phyloP scores from a whole-genome alignment of 345 rosid genomes.

The Hypericum androsaemum region DNA sequence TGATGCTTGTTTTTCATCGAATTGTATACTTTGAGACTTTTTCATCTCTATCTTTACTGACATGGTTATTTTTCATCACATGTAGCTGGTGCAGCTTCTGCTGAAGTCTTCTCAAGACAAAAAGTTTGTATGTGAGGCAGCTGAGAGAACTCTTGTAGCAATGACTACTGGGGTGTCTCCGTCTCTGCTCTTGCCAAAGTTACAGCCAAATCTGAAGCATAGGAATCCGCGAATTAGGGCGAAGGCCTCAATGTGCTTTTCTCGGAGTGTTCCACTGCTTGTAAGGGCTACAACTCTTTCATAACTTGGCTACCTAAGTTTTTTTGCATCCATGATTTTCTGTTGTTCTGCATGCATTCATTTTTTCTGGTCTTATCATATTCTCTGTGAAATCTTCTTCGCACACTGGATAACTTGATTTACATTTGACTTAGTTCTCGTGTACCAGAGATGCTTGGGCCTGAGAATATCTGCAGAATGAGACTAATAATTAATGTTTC shows the following conservation, averaged over 20 bases:
- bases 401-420: too few relatives aligned
- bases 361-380: too few relatives aligned
- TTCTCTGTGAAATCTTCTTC: too few relatives aligned
- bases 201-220: constrained; percentile 74
- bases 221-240: constrained; percentile 90
- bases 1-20: neutral
- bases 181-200: constrained; percentile 45
- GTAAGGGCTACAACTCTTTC: constrained; percentile 27
- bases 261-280: constrained; percentile 68
- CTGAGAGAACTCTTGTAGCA: constrained; percentile 68
- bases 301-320: too few relatives aligned
- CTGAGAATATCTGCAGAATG: too few relatives aligned
- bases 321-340: too few relatives aligned
- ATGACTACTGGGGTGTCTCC: constrained; percentile 75
- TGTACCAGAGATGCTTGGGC: too few relatives aligned
- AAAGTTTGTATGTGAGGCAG: constrained; percentile 92
- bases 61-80: constrained; percentile 11
- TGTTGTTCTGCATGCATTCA: too few relatives aligned
- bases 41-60: neutral
- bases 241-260: constrained; percentile 78
- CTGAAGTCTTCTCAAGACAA: constrained; percentile 96
- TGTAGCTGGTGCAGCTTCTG: constrained; percentile 86
- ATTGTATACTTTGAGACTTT: neutral
- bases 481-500: too few relatives aligned
- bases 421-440: too few relatives aligned